These are phyloP conservation scores for Phialophora tarda DNA, from an alignment of 2,329 filamentous ascomycete species.

Conservation along the genomic window DNA sequence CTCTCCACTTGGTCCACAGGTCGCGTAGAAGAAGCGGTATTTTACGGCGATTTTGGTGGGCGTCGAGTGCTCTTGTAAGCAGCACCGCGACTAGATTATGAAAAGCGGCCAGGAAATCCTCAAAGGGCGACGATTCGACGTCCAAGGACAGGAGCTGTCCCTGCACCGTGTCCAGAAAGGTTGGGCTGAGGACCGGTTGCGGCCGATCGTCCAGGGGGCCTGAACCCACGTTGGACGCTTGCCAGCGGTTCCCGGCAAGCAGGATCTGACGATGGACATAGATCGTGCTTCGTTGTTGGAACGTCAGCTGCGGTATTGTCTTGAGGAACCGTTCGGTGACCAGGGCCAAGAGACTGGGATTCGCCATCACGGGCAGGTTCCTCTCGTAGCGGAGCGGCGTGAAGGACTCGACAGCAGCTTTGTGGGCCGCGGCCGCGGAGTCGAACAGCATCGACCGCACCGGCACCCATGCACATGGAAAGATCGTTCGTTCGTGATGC, in stretches of 20 bases:
- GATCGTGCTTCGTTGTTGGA: slow-evolving; percentile 26
- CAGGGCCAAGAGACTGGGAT: slow-evolving; percentile 19
- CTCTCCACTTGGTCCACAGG: slow-evolving; percentile 25
- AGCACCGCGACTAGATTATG: slow-evolving; percentile 30
- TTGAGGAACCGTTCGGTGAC: slow-evolving; percentile 22
- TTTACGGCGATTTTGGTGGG: slow-evolving; percentile 6
- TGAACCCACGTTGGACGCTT: neutral
- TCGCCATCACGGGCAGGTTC: slow-evolving; percentile 21
- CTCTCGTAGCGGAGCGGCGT: slow-evolving; percentile 12
- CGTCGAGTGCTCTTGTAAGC: slow-evolving; percentile 19
- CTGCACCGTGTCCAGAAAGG: slow-evolving; percentile 8
- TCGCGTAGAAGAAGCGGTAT: slow-evolving; percentile 13
- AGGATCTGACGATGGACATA: slow-evolving; percentile 32
- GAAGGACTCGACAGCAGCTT: slow-evolving; percentile 26
- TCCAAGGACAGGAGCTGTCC: slow-evolving; percentile 15
- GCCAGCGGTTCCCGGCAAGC: neutral
- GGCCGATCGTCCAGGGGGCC: neutral
- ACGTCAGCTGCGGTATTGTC: slow-evolving; percentile 27
- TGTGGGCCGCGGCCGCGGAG: slow-evolving; percentile 31
- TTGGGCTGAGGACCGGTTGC: neutral
- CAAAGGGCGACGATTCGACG: slow-evolving; percentile 18
- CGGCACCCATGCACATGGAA: slow-evolving; percentile 19
- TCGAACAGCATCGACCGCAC: slow-evolving; percentile 26
- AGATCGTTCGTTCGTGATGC: neutral
- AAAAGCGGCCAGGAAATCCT: slow-evolving; percentile 25